Evolutionary conservation across 2,329 filamentous ascomycete genomes (phyloP).

Genomic region (Sclerotinia subarctica): DNA sequence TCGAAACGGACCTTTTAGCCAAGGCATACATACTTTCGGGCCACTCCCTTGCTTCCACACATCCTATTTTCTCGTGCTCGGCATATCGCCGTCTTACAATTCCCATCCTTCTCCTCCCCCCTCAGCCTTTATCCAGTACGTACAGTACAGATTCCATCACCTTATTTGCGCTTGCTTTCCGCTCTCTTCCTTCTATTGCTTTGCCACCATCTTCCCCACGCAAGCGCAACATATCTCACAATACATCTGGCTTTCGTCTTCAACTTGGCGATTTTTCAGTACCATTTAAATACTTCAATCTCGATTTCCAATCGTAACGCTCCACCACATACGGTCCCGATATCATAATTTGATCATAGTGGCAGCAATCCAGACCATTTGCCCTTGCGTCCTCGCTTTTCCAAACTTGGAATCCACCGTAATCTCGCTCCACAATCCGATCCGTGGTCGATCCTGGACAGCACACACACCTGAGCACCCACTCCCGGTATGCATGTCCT

Average conservation of each 20-base stretch:
- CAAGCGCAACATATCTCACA: conserved; percentile 1
- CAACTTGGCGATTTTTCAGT: background rate
- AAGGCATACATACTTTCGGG: conserved; percentile 7
- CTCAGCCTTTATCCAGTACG: conserved; percentile 6
- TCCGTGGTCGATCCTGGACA: conserved; percentile 33
- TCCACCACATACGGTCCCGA: conserved; percentile 5
- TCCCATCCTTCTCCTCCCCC: conserved; percentile 13
- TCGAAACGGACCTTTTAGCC: background rate
- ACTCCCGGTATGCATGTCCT: conserved; percentile 32
- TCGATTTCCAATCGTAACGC: conserved; percentile 9
- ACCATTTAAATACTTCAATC: conserved; percentile 5
- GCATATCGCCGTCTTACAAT: conserved; percentile 15
- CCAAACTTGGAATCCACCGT: conserved; percentile 33
- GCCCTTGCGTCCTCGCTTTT: conserved; percentile 33
- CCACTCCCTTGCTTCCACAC: conserved; percentile 21
- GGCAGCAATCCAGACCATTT: conserved; percentile 18
- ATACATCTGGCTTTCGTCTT: background rate
- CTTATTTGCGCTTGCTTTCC: conserved; percentile 17
- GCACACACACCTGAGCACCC: conserved; percentile 29
- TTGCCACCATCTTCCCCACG: conserved; percentile 15
- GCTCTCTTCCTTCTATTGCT: conserved; percentile 14
- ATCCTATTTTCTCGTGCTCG: conserved; percentile 21
- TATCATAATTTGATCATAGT: conserved; percentile 20
- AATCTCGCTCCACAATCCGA: conserved; percentile 39
- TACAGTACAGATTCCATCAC: background rate